Conservation (phyloP, 768 basidiomycete species). For the Ephemerocybe angulata region DNA sequence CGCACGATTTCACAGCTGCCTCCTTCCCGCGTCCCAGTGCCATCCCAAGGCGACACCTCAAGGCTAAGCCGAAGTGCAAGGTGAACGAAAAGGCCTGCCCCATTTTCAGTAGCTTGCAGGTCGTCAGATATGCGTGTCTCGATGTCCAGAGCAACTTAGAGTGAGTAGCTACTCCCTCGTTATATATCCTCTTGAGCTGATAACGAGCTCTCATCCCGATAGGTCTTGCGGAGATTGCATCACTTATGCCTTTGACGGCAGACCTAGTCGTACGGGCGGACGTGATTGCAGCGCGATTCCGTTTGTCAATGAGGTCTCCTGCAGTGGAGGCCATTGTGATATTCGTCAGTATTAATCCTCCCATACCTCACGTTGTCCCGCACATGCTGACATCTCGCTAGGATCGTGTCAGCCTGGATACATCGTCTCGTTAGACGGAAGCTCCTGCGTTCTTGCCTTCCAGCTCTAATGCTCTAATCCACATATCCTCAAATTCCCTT, state of each 20-base stretch:
- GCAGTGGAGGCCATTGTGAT: slow-evolving; percentile 31
- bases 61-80: slow-evolving; percentile 4
- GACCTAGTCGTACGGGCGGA: slow-evolving; percentile 26
- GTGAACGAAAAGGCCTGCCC: slow-evolving; percentile 23
- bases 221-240: slow-evolving; percentile 32
- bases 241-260: slow-evolving; percentile 12
- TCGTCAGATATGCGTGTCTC: slow-evolving; percentile 21
- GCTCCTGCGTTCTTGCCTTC: not conserved
- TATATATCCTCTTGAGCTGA: not conserved
- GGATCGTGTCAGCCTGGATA: slow-evolving; percentile 20
- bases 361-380: not conserved
- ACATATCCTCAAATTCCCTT: too few species aligned
- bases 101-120: slow-evolving; percentile 13
- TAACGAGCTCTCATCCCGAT: not conserved
- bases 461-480: too few species aligned
- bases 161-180: slow-evolving; percentile 12
- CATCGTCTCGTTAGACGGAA: not conserved
- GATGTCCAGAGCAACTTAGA: slow-evolving; percentile 23
- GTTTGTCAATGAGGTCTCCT: slow-evolving; percentile 36
- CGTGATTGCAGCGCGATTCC: slow-evolving; percentile 44
- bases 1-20: not conserved
- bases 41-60: slow-evolving; percentile 1
- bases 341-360: slow-evolving; percentile 29
- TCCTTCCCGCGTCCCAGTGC: slow-evolving; percentile 1
- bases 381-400: not conserved